Evolutionary conservation across 1,139 yeast genomes (phyloP).

Genomic region (Geotrichum reessii): DNA sequence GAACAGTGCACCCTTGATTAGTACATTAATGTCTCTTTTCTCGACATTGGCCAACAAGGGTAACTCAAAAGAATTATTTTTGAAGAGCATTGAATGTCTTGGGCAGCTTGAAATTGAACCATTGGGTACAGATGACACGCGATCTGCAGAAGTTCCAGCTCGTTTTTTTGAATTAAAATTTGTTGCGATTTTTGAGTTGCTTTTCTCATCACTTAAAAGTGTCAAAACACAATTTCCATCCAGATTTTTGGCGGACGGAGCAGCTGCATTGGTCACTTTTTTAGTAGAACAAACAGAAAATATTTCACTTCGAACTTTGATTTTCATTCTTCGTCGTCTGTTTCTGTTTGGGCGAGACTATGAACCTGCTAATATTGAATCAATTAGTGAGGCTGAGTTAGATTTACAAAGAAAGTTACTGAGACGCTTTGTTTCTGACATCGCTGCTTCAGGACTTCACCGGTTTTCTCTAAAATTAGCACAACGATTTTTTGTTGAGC

Average conservation of each 20-base stretch:
- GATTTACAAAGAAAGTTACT: slow-evolving; percentile 40
- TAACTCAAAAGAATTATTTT: slow-evolving; percentile 70
- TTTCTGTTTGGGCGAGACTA: slow-evolving; percentile 66
- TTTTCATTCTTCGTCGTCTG: slow-evolving; percentile 53
- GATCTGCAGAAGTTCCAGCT: slow-evolving; percentile 16
- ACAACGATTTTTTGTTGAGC: slow-evolving; percentile 31
- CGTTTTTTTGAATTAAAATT: slow-evolving; percentile 51
- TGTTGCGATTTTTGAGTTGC: slow-evolving; percentile 58
- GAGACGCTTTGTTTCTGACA: slow-evolving; percentile 43
- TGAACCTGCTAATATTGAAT: slow-evolving; percentile 36
- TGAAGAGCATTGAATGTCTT: slow-evolving; percentile 62
- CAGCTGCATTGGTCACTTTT: slow-evolving; percentile 50
- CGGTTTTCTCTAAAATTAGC: slow-evolving; percentile 32
- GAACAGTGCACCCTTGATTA: slow-evolving; percentile 25
- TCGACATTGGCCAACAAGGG: slow-evolving; percentile 58
- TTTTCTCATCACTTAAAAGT: slow-evolving; percentile 47
- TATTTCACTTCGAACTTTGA: slow-evolving; percentile 34
- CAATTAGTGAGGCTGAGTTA: slow-evolving; percentile 34
- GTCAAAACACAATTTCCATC: slow-evolving; percentile 70
- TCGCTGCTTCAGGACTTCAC: slow-evolving; percentile 41
- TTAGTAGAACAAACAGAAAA: slow-evolving; percentile 40
- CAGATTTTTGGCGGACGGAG: slow-evolving; percentile 62
- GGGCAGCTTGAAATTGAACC: slow-evolving; percentile 35
- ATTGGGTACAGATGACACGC: slow-evolving; percentile 14
- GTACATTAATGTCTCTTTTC: slow-evolving; percentile 46